Evolutionary conservation across 2,329 filamentous ascomycete species (phyloP), one percentile per base, ranked within the genome.

Genomic region (Fusarium camptoceras): DNA sequence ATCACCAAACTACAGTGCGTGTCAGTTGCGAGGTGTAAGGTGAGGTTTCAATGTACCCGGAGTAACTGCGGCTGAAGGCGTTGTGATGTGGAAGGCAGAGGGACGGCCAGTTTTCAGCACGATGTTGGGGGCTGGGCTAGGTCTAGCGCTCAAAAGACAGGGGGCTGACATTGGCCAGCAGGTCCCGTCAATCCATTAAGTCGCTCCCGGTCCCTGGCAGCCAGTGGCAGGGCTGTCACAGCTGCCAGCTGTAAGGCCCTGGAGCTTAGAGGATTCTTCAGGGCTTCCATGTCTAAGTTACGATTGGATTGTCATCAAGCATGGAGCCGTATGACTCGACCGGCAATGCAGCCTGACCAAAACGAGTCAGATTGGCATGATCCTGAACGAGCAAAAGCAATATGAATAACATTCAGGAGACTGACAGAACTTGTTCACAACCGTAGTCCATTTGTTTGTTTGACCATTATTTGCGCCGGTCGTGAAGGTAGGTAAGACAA

Each of bases 61-160:
- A 71, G 55, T 68, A 70, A 75, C 72, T 77, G 73, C 76, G 77
- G 76, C 72, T 75, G 72, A 68, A 68, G 62, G 46, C 63, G 71
- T 73, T 66, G 74, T 73, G 77, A 73, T 76, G 74, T 73, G 73
- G 71, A 70, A 72, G 68, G 71, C n/a, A 69, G 55, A 63, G 44
- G 46, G 46, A 62, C 48, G 59, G 54, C 55, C 46, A 60, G 67
- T 53, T 62, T 68, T 56, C 59, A 66, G 57, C 48, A 46, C 48
- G 47, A 65, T 54, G 41, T 42, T 41, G 24, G 31, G 46, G 55
- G 37, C 78, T 78, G 68, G 54, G 76, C 77, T 74, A 47, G 78
- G 79, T 65, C 66, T 80, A 81, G 79, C 75, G 78, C 60, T n/a
- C 57, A 53, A 66, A 64, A 54, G 58, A 64, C 48, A 41, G 37